A percentile compares a stretch with the other conserved stretches of the same genome.
These are phyloP conservation scores for Coniochaeta pulveracea DNA, from an alignment of 2,329 filamentous ascomycete genomes.

Conservation along the genomic window DNA sequence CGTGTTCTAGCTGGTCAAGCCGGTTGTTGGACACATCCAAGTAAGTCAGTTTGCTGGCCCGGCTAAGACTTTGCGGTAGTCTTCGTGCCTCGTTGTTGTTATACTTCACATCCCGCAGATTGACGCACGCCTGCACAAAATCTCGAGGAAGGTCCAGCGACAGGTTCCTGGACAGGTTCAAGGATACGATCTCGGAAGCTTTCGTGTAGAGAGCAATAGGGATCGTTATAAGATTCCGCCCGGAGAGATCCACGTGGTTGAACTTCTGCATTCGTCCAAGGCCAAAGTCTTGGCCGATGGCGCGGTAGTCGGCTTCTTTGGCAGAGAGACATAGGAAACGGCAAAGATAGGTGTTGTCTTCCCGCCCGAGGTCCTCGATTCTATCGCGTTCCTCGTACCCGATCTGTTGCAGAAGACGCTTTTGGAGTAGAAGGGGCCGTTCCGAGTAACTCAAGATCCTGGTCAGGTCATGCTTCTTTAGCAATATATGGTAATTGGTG, in stretches of 20 bases:
- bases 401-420: conserved; percentile 78
- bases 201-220: conserved; percentile 90
- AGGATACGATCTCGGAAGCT: conserved; percentile 81
- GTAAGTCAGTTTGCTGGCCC: conserved; percentile 72
- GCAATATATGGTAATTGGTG: conserved; percentile 90
- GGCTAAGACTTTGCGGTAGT: conserved; percentile 71
- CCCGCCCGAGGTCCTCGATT: conserved; percentile 85
- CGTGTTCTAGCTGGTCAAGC: conserved; percentile 76
- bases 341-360: conserved; percentile 95
- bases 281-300: conserved; percentile 66
- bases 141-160: conserved; percentile 89
- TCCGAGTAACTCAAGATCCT: conserved; percentile 70
- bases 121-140: conserved; percentile 88
- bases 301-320: conserved; percentile 71
- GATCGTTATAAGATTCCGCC: conserved; percentile 85
- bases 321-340: conserved; percentile 91
- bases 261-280: conserved; percentile 79
- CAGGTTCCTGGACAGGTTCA: conserved; percentile 87
- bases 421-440: conserved; percentile 82
- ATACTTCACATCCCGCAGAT: conserved; percentile 89
- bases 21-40: conserved; percentile 93
- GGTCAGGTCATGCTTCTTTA: conserved; percentile 85
- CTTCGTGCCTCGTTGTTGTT: conserved; percentile 87
- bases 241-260: conserved; percentile 85
- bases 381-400: conserved; percentile 81